Evolutionary conservation across 805 yeast genomes (phyloP).

Genomic region (Torulaspora indica): DNA sequence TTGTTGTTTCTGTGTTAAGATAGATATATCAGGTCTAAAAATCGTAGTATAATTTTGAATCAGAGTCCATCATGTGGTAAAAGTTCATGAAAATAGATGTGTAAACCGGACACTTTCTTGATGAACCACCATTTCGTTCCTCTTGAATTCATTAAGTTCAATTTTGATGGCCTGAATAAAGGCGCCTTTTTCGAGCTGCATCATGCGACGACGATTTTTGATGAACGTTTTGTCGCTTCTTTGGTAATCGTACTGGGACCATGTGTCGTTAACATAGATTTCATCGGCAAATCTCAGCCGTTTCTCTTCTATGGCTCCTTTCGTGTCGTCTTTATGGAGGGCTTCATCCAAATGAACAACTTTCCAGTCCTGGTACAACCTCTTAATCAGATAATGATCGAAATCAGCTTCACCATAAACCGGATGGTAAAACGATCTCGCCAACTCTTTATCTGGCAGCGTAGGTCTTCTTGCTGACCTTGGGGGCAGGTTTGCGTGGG

Average conservation of each 20-base stretch:
- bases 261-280: constrained; percentile 30
- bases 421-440: constrained; percentile 22
- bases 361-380: constrained; percentile 27
- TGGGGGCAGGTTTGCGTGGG: constrained; percentile 20
- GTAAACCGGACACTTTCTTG: constrained; percentile 56
- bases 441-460: constrained; percentile 18
- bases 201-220: constrained; percentile 21
- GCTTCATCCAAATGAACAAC: constrained; percentile 18
- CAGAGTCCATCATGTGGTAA: not conserved
- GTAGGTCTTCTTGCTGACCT: constrained; percentile 30
- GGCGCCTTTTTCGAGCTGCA: constrained; percentile 17
- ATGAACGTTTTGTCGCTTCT: constrained; percentile 27
- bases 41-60: too few species aligned
- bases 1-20: too few species aligned
- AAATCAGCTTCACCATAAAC: constrained; percentile 7
- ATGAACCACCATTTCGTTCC: constrained; percentile 64
- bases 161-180: constrained; percentile 44
- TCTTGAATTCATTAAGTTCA: constrained; percentile 62
- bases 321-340: not conserved
- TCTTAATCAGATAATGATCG: constrained; percentile 10
- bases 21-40: too few species aligned
- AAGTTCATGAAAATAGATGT: constrained; percentile 48
- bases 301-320: constrained; percentile 5
- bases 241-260: constrained; percentile 29
- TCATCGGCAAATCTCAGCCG: constrained; percentile 25